These are phyloP conservation scores for Phallus indusiatus DNA, from an alignment of 768 basidiomycete genomes.

Conservation along the genomic window DNA sequence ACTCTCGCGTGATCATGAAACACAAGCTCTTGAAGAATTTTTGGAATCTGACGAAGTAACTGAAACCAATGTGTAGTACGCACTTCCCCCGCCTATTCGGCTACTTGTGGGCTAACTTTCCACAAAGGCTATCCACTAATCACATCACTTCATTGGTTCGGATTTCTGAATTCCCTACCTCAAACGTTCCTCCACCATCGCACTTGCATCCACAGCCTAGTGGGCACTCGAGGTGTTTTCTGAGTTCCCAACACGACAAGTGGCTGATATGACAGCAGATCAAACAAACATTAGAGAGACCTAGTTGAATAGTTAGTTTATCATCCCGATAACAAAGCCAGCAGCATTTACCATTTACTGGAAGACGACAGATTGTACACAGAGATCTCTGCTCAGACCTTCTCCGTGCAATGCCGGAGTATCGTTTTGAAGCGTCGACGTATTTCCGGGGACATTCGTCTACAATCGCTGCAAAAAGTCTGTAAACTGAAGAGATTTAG, in stretches of 20 bases:
- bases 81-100: not conserved
- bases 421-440: conserved; percentile 23
- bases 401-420: conserved; percentile 34
- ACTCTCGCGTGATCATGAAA: conserved; percentile 43
- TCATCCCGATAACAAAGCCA: not conserved
- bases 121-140: not conserved
- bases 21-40: conserved; percentile 45
- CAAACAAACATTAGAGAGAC: conserved; percentile 52
- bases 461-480: conserved; percentile 32
- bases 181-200: conserved; percentile 5
- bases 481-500: conserved; percentile 15
- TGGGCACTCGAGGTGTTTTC: conserved; percentile 44
- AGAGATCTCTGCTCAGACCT: conserved; percentile 34
- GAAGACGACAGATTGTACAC: conserved; percentile 69
- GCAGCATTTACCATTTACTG: conserved; percentile 48
- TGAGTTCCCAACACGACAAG: conserved; percentile 49
- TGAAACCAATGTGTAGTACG: not conserved
- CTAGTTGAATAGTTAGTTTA: conserved; percentile 22
- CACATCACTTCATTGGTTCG: not conserved
- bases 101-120: not conserved
- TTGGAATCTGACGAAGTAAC: conserved; percentile 21
- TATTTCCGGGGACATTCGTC: conserved; percentile 30
- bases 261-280: conserved; percentile 59
- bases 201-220: conserved; percentile 66
- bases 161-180: not conserved